Evolutionary conservation across 441 rosid species (phyloP).

Genomic region (Macaranga tanarius): DNA sequence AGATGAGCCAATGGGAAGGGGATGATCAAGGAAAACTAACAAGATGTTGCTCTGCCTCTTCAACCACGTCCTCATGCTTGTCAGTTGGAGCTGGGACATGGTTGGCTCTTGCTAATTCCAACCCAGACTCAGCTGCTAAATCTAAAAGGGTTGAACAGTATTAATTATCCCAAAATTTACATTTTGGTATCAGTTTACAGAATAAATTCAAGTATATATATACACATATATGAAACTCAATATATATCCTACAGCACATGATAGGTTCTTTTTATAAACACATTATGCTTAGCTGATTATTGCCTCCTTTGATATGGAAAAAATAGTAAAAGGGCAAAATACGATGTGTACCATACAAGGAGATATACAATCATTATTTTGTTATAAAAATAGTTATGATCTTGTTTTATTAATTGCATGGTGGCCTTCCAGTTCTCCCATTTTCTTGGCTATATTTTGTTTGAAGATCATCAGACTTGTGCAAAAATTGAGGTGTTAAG

Average conservation of each 20-base stretch:
- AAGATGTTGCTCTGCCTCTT: conserved; percentile 18
- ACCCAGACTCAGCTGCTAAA: conserved; percentile 24
- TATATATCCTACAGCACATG: too few species aligned
- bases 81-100: conserved; percentile 30
- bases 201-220: neutral
- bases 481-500: too few species aligned
- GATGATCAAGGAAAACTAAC: conserved; percentile 12
- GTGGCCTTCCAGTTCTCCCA: too few species aligned
- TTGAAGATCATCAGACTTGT: too few species aligned
- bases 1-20: conserved; percentile 21
- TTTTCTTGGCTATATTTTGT: too few species aligned
- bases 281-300: neutral
- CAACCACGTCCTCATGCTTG: conserved; percentile 26
- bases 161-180: neutral
- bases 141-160: conserved; percentile 19
- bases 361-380: too few species aligned
- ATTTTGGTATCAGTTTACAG: neutral
- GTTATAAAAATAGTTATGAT: too few species aligned
- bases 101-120: conserved; percentile 38
- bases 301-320: too few species aligned
- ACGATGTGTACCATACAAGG: too few species aligned
- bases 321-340: too few species aligned
- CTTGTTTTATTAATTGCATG: too few species aligned
- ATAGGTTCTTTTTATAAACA: too few species aligned
- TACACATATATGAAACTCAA: neutral